Base-by-base conservation (phyloP, 176 grass and related monocot species). In the Zea mays region DNA sequence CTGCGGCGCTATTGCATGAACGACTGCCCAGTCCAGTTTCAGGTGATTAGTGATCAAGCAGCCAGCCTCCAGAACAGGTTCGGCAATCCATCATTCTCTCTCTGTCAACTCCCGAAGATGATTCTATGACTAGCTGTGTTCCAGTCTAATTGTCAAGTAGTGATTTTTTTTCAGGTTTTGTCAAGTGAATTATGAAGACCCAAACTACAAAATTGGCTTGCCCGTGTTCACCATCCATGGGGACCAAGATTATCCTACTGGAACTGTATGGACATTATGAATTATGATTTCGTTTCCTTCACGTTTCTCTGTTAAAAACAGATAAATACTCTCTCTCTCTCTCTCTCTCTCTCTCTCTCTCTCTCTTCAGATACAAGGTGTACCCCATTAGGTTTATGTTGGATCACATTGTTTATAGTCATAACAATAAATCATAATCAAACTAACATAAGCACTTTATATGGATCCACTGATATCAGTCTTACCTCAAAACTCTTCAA, bases 171-270 rank as follows among this genome's bases (percentile, higher is more conserved):
- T 79, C 79, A 97, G 94, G 62, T 93, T 86, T 79, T 84, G 82
- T 55, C 72, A 85, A 84, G 89, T 93, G n/a, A 97, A 97, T 41
- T 93, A 90, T 70, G 88, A 91, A 84, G 94, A 97, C 70, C 86
- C 82, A 17, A 85, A 90, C 64, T 87, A 88, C 73, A 97, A 93
- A 50, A 77, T 97, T 46, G 86, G 94, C 6, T 74, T 97, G 73
- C 94, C 89, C 20, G 86, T 97, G 73, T 97, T 97, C 44, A 85
- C 94, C 55, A 93, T 97, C 54, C 94, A 97, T 90, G 94, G 94
- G 17, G 84, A 84, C 73, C 84, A 90, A 80, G 94, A 93, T 71
- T 89, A 86, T 84, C 91, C 94, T 84, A 64, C 86, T 76, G 94
- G 94, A 79, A 86, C 90, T 82, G 94, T 97, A 91, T 78, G 83